These are phyloP conservation scores for Nothomitra cinnamomea DNA, from an alignment of 2,329 filamentous ascomycete genomes.

Conservation along the genomic window DNA sequence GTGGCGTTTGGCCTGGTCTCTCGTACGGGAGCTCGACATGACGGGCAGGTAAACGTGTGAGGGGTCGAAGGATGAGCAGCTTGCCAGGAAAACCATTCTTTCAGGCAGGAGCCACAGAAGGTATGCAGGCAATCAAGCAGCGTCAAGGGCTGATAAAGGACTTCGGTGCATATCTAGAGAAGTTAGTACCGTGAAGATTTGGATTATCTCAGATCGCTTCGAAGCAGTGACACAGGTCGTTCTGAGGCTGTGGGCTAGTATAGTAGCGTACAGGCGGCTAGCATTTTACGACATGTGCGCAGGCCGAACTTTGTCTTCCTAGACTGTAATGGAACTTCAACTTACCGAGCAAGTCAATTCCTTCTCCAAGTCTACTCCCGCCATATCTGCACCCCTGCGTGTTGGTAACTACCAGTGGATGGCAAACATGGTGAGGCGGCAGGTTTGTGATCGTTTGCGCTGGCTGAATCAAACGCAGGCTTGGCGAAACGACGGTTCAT, in stretches of 20 bases:
- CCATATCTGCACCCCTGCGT: neutral
- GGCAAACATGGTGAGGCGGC: neutral
- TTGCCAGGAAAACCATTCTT: constrained; percentile 88
- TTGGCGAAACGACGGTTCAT: no score
- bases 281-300: neutral
- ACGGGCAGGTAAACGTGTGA: constrained; percentile 69
- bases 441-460: no score
- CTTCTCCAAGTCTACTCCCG: constrained; percentile 55
- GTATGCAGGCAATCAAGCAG: constrained; percentile 89
- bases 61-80: constrained; percentile 34
- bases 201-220: neutral
- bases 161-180: constrained; percentile 81
- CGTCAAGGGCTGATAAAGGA: constrained; percentile 79
- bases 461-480: no score
- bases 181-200: neutral
- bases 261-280: neutral
- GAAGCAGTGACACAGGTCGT: neutral
- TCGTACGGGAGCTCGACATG: constrained; percentile 74
- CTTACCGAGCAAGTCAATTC: constrained; percentile 90
- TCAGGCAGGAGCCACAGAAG: constrained; percentile 87
- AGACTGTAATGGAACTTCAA: constrained; percentile 13
- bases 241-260: neutral
- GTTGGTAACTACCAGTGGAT: neutral
- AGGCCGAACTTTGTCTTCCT: neutral
- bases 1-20: constrained; percentile 82